phyloP scores from a whole-genome alignment of 2,329 filamentous ascomycete species.

The Curvularia lunata region DNA sequence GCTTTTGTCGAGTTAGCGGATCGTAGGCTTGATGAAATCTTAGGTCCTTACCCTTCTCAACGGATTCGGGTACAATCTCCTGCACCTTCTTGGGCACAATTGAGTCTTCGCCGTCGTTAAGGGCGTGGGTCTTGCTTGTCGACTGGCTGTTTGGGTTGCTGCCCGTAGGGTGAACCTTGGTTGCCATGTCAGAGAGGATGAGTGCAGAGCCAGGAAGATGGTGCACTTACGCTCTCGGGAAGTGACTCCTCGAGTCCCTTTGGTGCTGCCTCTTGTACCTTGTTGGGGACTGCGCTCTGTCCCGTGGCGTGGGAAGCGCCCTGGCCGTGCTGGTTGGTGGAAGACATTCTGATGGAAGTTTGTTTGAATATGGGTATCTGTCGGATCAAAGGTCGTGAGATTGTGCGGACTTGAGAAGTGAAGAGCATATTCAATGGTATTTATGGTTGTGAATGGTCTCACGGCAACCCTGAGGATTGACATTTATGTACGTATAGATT shows the following conservation, averaged over 20 bases:
- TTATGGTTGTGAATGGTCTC: conserved; percentile 8
- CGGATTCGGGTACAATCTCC: conserved; percentile 53
- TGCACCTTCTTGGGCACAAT: conserved; percentile 54
- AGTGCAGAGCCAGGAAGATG: background rate
- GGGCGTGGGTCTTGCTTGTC: conserved; percentile 48
- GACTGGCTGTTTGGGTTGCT: conserved; percentile 44
- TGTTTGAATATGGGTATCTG: conserved; percentile 20
- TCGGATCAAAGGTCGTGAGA: conserved; percentile 27
- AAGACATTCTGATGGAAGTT: conserved; percentile 34
- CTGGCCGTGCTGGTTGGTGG: conserved; percentile 48
- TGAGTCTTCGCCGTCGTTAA: conserved; percentile 44
- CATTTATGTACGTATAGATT: conserved; percentile 12
- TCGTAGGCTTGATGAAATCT: background rate
- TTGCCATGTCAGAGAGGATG: conserved; percentile 16
- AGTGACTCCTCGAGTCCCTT: conserved; percentile 50
- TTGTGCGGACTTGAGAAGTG: conserved; percentile 26
- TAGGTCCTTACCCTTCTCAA: conserved; percentile 45
- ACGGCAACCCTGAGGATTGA: background rate
- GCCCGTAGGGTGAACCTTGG: conserved; percentile 48
- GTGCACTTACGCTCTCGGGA: conserved; percentile 42
- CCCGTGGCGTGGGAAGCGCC: conserved; percentile 52
- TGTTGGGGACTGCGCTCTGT: conserved; percentile 50
- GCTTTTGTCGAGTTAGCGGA: conserved; percentile 3
- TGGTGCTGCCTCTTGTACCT: conserved; percentile 49
- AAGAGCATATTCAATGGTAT: conserved; percentile 23